Conservation (phyloP, 1,284 basidiomycete genomes). For the Ustilago sp. region DNA sequence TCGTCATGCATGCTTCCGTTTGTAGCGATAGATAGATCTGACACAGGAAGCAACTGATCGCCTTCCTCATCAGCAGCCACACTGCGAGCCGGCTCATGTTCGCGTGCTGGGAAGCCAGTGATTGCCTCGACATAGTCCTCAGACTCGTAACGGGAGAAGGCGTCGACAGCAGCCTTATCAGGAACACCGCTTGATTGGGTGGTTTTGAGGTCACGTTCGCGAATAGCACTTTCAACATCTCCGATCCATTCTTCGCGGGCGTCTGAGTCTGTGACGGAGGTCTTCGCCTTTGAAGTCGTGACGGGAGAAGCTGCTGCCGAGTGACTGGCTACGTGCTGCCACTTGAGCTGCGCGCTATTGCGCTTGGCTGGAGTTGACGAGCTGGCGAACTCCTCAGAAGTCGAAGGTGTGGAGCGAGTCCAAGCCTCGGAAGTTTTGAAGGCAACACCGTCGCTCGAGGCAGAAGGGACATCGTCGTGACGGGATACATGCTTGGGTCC, state of each 20-base stretch:
- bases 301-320: slow-evolving; percentile 6
- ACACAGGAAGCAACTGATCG: slow-evolving; percentile 40
- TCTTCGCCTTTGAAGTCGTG: background rate
- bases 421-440: slow-evolving; percentile 14
- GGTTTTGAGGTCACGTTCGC: slow-evolving; percentile 29
- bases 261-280: background rate
- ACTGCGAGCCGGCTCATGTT: background rate
- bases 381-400: background rate
- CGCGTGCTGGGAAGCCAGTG: background rate
- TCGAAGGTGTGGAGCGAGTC: slow-evolving; percentile 3
- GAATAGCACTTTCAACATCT: slow-evolving; percentile 39
- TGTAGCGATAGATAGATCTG: slow-evolving; percentile 41
- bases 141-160: slow-evolving; percentile 22
- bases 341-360: slow-evolving; percentile 28
- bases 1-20: slow-evolving; percentile 23
- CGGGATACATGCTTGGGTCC: slow-evolving; percentile 3
- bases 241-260: slow-evolving; percentile 45
- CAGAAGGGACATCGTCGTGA: slow-evolving; percentile 18
- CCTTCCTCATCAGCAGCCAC: slow-evolving; percentile 5
- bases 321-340: slow-evolving; percentile 33
- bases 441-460: slow-evolving; percentile 10
- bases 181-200: background rate
- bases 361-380: slow-evolving; percentile 3
- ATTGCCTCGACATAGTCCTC: slow-evolving; percentile 11
- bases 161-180: slow-evolving; percentile 31